Conservation (phyloP, 2,329 filamentous ascomycete genomes). For the Chrysoporthe puriensis region DNA sequence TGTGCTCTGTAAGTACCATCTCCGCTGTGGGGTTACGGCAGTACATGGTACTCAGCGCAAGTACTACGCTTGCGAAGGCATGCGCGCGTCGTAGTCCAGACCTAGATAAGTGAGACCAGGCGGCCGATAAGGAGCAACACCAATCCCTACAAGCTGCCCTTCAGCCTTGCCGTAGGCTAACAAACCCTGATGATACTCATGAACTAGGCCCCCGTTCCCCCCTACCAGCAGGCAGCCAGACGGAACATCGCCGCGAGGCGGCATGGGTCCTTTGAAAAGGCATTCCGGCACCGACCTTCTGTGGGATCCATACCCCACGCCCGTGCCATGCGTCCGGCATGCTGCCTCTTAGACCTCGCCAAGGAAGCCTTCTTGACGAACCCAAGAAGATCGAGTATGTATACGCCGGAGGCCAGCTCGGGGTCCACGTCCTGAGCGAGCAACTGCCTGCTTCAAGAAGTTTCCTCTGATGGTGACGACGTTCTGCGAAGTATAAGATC, state of each 20-base stretch:
- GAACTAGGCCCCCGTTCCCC: too few species aligned
- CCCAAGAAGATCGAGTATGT: too few species aligned
- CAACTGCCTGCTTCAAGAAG: constrained; percentile 1
- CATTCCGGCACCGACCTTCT: neutral
- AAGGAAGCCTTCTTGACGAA: too few species aligned
- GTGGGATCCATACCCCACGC: too few species aligned
- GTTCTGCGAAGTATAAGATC: constrained; percentile 7
- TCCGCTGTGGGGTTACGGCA: neutral
- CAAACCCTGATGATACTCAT: neutral
- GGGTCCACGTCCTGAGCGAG: neutral
- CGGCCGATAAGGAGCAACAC: neutral
- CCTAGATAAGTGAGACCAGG: neutral
- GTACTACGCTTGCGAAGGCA: neutral
- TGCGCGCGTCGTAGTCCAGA: neutral
- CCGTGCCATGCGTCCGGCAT: neutral
- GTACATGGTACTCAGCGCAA: too few species aligned
- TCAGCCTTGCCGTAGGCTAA: neutral
- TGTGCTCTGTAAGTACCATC: neutral
- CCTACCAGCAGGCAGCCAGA: too few species aligned
- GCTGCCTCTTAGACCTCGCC: neutral
- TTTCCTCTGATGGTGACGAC: constrained; percentile 1
- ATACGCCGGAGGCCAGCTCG: neutral
- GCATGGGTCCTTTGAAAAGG: too few species aligned
- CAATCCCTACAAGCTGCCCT: neutral
- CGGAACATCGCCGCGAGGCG: too few species aligned